phyloP scores from a whole-genome alignment of 2,329 filamentous ascomycete genomes.

The Chalara sp. region DNA sequence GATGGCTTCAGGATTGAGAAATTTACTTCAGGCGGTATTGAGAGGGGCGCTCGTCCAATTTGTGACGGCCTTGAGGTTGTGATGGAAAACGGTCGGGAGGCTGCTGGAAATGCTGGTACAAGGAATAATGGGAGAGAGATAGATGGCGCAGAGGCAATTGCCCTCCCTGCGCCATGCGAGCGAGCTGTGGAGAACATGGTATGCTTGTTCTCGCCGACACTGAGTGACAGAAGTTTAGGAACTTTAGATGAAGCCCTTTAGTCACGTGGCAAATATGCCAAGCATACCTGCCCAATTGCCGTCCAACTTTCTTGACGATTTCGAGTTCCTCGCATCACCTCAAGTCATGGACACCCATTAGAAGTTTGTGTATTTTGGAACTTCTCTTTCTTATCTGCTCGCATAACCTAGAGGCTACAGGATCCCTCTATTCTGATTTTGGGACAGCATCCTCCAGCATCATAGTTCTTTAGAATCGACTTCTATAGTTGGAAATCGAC shows the following conservation, averaged over 20 bases:
- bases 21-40: slow-evolving; percentile 77
- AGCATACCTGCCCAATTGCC: too few species aligned
- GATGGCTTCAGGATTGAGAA: slow-evolving; percentile 60
- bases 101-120: slow-evolving; percentile 58
- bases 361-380: too few species aligned
- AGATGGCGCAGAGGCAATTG: slow-evolving; percentile 40
- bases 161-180: slow-evolving; percentile 52
- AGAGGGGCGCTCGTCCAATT: slow-evolving; percentile 74
- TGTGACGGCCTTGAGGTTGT: slow-evolving; percentile 65
- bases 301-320: too few species aligned
- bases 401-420: too few species aligned
- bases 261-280: neutral
- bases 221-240: neutral
- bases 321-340: too few species aligned
- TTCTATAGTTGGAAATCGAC: too few species aligned
- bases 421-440: too few species aligned
- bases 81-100: slow-evolving; percentile 60
- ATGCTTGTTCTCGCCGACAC: slow-evolving; percentile 14
- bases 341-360: too few species aligned
- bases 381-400: too few species aligned
- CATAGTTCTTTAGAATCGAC: too few species aligned
- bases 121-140: slow-evolving; percentile 65
- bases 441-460: too few species aligned
- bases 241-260: neutral
- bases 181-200: slow-evolving; percentile 60